Conservation (phyloP, 768 basidiomycete species). For the Tricholoma matsutake region DNA sequence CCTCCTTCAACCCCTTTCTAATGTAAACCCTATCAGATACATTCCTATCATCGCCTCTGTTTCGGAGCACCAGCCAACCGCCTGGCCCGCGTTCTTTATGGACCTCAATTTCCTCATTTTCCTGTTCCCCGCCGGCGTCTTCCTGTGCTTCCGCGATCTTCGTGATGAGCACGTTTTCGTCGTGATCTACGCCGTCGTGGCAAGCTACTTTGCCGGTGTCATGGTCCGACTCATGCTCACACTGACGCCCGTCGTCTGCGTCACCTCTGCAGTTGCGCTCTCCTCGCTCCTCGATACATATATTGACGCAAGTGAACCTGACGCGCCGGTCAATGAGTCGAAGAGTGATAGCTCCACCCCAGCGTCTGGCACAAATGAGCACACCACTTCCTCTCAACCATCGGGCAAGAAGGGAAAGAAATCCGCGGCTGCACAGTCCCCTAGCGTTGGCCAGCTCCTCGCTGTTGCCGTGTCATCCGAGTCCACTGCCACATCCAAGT, state of each 20-base stretch:
- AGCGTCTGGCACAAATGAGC: conserved; percentile 20
- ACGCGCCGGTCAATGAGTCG: conserved; percentile 26
- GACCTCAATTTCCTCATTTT: conserved; percentile 97
- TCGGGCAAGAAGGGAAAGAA: conserved; percentile 63
- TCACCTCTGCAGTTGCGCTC: conserved; percentile 86
- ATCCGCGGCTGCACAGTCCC: conserved; percentile 31
- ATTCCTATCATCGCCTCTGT: conserved; percentile 99
- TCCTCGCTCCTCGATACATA: conserved; percentile 88
- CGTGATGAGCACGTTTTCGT: conserved; percentile 98
- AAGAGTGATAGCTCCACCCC: conserved; percentile 24
- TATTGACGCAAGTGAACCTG: conserved; percentile 79
- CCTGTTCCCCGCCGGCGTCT: conserved; percentile 95
- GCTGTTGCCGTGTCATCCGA: conserved; percentile 30
- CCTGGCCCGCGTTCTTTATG: conserved; percentile 99
- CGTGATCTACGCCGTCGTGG: conserved; percentile 94
- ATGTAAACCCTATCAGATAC: conserved; percentile 46
- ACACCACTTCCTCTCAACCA: conserved; percentile 25
- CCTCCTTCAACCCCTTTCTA: conserved; percentile 2
- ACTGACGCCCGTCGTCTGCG: conserved; percentile 95
- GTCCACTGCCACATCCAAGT: conserved; percentile 15
- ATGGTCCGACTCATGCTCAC: conserved; percentile 99
- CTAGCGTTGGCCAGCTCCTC: conserved; percentile 39
- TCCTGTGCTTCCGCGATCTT: conserved; percentile 90
- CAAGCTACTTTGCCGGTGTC: conserved; percentile 98
- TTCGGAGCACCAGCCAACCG: conserved; percentile 98